These are phyloP conservation scores for Gillenia trifoliata DNA, from an alignment of 306 rosid genomes.

Conservation along the genomic window DNA sequence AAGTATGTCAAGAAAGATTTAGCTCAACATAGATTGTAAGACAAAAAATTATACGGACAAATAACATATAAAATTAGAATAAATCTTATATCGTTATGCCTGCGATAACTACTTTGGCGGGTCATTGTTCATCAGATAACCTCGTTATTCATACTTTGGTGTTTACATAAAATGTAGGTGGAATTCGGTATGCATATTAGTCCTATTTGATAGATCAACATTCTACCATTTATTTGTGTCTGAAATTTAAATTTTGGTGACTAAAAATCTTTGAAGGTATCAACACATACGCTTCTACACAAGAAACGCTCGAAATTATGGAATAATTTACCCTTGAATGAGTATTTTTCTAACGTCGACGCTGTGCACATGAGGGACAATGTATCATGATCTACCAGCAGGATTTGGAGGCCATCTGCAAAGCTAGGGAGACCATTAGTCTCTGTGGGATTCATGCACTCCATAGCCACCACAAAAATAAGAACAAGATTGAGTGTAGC, in stretches of 20 bases:
- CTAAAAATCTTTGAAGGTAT: not conserved
- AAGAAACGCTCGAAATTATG: not conserved
- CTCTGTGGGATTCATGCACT: not conserved
- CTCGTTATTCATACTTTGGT: not conserved
- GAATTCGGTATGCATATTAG: not conserved
- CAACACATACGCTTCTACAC: not conserved
- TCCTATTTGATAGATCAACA: not conserved
- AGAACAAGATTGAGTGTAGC: not conserved
- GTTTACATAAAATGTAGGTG: not conserved
- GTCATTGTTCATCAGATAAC: not conserved
- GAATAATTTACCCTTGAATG: constrained; percentile 37
- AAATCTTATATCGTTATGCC: no score
- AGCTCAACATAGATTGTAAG: not conserved
- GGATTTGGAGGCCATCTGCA: constrained; percentile 34
- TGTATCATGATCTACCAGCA: constrained; percentile 38
- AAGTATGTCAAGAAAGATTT: not conserved
- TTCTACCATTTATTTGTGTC: not conserved
- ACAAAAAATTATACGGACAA: not conserved
- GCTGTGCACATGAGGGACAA: constrained; percentile 24
- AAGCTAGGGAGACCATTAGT: constrained; percentile 23
- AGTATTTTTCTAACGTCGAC: constrained; percentile 32
- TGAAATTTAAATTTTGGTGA: not conserved
- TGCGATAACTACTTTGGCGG: not conserved
- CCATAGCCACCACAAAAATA: constrained; percentile 8
- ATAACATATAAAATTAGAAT: no score